A percentile compares a stretch with the other conserved stretches of the same genome.
These are phyloP conservation scores for Saturnispora zaruensis DNA, from an alignment of 805 yeast species.

Conservation along the genomic window DNA sequence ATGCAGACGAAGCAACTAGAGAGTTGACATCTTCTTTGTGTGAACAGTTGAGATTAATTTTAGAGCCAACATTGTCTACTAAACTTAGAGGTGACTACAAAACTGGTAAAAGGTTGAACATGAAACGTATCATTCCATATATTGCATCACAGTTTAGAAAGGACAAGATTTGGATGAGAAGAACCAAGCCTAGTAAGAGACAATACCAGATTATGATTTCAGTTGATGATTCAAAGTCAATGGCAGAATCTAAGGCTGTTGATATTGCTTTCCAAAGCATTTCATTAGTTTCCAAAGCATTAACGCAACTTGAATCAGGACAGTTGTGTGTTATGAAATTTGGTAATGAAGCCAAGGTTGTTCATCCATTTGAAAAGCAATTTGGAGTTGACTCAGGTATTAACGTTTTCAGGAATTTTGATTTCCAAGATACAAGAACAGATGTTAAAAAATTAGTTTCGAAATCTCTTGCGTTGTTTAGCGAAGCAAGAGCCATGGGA, in stretches of 20 bases:
- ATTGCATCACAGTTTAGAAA: conserved; percentile 96
- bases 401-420: conserved; percentile 76
- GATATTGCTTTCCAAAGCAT: conserved; percentile 91
- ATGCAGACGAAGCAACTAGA: conserved; percentile 75
- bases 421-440: conserved; percentile 81
- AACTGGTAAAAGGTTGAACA: conserved; percentile 92
- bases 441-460: conserved; percentile 69
- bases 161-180: conserved; percentile 95
- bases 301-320: conserved; percentile 91
- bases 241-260: conserved; percentile 88
- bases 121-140: conserved; percentile 96
- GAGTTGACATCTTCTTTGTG: conserved; percentile 81
- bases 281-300: conserved; percentile 86
- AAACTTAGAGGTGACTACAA: conserved; percentile 92
- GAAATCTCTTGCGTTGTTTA: conserved; percentile 66
- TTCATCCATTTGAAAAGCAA: conserved; percentile 83
- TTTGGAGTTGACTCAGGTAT: conserved; percentile 82
- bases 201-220: conserved; percentile 97
- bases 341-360: conserved; percentile 75
- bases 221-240: conserved; percentile 93
- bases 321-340: conserved; percentile 83
- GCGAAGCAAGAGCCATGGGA: conserved; percentile 37
- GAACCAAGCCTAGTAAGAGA: conserved; percentile 96
- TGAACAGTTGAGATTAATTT: conserved; percentile 85
- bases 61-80: conserved; percentile 95